Percentiles rank a stretch among this genome's conserved stretches.
Conservation (phyloP, 257 asterid genomes). For the Salvia miltiorrhiza region DNA sequence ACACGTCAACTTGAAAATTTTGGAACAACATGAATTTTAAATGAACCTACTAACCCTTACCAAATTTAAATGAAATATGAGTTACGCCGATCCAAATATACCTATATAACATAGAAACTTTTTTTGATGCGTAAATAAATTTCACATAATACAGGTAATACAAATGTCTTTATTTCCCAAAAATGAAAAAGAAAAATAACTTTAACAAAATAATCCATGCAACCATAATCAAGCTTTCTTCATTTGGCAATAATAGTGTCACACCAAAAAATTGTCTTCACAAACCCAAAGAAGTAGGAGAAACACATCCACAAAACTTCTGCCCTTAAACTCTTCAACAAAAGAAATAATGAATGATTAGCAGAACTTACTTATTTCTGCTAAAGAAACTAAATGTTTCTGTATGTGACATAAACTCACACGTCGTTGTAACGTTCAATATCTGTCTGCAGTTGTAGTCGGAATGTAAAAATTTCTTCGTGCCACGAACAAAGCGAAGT, state of each 20-base stretch:
- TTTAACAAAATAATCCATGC: neutral
- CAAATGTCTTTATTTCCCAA: too few species aligned
- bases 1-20: too few species aligned
- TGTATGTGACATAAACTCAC: neutral
- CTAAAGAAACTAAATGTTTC: slow-evolving; percentile 6
- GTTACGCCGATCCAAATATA: too few species aligned
- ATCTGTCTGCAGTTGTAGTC: neutral
- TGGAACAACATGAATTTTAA: too few species aligned
- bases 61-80: too few species aligned
- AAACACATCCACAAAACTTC: neutral
- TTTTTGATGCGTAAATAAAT: too few species aligned
- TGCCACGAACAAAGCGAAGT: neutral
- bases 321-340: neutral
- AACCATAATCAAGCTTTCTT: neutral
- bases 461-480: neutral
- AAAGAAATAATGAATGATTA: neutral
- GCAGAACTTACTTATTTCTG: slow-evolving; percentile 4
- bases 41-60: too few species aligned
- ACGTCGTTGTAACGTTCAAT: neutral
- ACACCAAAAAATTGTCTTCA: neutral
- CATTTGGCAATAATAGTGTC: neutral
- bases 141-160: too few species aligned
- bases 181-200: neutral
- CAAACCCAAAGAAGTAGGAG: neutral
- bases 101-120: too few species aligned